These are phyloP conservation scores for Lentinula guzmanii DNA, from an alignment of 768 basidiomycete genomes.

Conservation along the genomic window DNA sequence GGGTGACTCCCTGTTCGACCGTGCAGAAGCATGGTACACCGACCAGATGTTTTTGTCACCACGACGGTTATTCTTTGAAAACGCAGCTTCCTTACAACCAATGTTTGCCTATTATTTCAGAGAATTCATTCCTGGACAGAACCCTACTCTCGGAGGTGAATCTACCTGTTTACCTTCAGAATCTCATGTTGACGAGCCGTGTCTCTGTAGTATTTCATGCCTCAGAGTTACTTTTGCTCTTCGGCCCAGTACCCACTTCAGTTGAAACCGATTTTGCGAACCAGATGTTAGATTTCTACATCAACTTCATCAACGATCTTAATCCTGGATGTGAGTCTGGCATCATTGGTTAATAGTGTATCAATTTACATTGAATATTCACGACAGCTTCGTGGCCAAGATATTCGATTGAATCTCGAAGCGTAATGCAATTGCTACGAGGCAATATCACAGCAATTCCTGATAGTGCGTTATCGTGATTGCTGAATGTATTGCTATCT, in stretches of 20 bases:
- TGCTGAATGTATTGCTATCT: too few species aligned
- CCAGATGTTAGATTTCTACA: constrained; percentile 44
- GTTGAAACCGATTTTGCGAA: constrained; percentile 41
- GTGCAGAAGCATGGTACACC: constrained; percentile 52
- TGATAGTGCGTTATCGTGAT: constrained; percentile 33
- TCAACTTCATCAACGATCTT: constrained; percentile 52
- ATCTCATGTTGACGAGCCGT: neutral
- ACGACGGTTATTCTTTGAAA: constrained; percentile 42
- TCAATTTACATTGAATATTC: neutral
- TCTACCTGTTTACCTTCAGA: constrained; percentile 7
- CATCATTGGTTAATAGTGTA: neutral
- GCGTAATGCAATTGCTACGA: constrained; percentile 44
- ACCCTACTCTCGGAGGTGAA: constrained; percentile 40
- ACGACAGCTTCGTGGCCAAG: constrained; percentile 39
- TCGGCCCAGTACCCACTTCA: constrained; percentile 39
- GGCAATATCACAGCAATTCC: constrained; percentile 48
- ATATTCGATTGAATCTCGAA: constrained; percentile 26
- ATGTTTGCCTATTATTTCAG: constrained; percentile 51
- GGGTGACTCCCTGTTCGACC: constrained; percentile 53
- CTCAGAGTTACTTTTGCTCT: constrained; percentile 42
- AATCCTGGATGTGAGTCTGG: constrained; percentile 44
- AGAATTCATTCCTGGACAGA: constrained; percentile 53
- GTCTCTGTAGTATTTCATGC: constrained; percentile 36
- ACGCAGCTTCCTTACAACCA: constrained; percentile 39
- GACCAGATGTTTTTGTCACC: constrained; percentile 51